A percentile compares a stretch with the other conserved stretches of the same genome.
phyloP scores from a whole-genome alignment of 192 early-diverging fungal species.

The Rhizoclosmatium globosum region DNA sequence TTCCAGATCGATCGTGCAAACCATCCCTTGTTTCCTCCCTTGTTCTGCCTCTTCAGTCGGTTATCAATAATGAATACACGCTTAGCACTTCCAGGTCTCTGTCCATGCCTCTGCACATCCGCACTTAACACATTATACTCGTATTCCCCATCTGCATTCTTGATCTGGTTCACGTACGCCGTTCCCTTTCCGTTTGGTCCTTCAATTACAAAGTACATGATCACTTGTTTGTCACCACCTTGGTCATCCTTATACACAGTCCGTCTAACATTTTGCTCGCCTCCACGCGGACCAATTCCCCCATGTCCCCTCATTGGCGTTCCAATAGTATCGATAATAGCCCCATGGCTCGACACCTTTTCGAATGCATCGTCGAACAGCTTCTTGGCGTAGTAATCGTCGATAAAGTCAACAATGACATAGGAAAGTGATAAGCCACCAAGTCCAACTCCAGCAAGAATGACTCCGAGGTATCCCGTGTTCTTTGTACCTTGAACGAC shows the following conservation, averaged over 20 bases:
- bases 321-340: slow-evolving; percentile 32
- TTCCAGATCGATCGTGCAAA: slow-evolving; percentile 22
- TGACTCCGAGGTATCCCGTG: slow-evolving; percentile 33
- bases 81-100: slow-evolving; percentile 13
- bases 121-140: slow-evolving; percentile 35
- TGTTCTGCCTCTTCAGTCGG: neutral
- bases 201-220: slow-evolving; percentile 35
- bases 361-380: slow-evolving; percentile 37
- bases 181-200: slow-evolving; percentile 37
- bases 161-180: slow-evolving; percentile 34
- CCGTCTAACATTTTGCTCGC: slow-evolving; percentile 11
- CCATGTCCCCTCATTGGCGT: slow-evolving; percentile 34
- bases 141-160: slow-evolving; percentile 29
- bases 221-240: slow-evolving; percentile 28
- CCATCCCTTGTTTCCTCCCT: slow-evolving; percentile 20
- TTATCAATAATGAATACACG: slow-evolving; percentile 32
- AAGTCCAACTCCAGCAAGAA: slow-evolving; percentile 20
- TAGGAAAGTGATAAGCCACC: slow-evolving; percentile 29
- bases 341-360: slow-evolving; percentile 13
- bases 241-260: slow-evolving; percentile 32
- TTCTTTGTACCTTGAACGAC: neutral
- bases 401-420: slow-evolving; percentile 22
- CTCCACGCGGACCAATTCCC: slow-evolving; percentile 24
- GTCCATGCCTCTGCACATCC: slow-evolving; percentile 31
- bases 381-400: slow-evolving; percentile 13